These are phyloP conservation scores for Euphorbia schlechtendalii DNA, from an alignment of 441 rosid genomes.

Conservation along the genomic window DNA sequence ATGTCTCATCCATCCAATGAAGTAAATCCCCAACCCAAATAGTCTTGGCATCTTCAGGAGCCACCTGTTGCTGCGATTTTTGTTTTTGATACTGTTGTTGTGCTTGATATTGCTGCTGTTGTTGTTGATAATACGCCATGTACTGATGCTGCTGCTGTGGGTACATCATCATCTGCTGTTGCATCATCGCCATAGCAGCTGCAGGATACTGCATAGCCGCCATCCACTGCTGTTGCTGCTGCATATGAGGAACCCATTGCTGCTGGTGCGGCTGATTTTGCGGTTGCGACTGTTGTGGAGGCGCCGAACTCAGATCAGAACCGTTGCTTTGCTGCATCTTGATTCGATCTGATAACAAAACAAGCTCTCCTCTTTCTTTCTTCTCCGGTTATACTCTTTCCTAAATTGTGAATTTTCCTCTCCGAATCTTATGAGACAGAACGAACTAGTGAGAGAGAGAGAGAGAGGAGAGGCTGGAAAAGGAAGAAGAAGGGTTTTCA, in stretches of 20 bases:
- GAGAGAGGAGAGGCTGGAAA: constrained; percentile 25
- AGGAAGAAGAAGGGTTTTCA: constrained; percentile 12
- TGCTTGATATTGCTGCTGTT: constrained; percentile 31
- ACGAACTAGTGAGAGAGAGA: not conserved
- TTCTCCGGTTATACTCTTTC: not conserved
- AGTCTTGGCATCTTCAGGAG: constrained; percentile 59
- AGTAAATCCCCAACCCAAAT: constrained; percentile 94
- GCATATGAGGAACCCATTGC: constrained; percentile 31
- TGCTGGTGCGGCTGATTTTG: constrained; percentile 31
- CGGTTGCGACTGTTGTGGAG: constrained; percentile 27
- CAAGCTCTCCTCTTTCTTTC: constrained; percentile 16
- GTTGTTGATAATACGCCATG: constrained; percentile 34
- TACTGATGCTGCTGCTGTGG: constrained; percentile 44
- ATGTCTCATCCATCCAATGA: constrained; percentile 95
- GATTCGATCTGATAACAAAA: constrained; percentile 17
- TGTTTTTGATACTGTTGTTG: constrained; percentile 42
- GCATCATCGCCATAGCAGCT: constrained; percentile 78
- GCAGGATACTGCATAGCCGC: constrained; percentile 71
- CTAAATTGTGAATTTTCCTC: not conserved
- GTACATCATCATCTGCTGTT: constrained; percentile 74
- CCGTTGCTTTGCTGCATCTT: constrained; percentile 62
- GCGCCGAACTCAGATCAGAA: constrained; percentile 39
- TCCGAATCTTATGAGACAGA: not conserved
- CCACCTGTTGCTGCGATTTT: constrained; percentile 29
- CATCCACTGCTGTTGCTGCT: constrained; percentile 50